Evolutionary conservation across 345 rosid genomes (phyloP).

Genomic region (Moringa oleifera): DNA sequence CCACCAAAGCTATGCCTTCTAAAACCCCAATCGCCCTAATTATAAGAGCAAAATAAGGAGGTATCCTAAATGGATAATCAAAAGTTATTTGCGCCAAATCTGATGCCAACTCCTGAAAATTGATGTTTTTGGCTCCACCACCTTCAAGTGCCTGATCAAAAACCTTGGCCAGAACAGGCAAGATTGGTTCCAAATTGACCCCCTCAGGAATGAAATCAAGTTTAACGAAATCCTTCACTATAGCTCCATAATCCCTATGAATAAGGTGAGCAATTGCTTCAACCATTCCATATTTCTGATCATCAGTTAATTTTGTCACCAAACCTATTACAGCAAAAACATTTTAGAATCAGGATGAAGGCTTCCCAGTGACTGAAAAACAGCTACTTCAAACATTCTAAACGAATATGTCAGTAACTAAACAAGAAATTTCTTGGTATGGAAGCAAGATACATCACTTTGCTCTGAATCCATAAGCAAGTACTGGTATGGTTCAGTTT

Average conservation of each 20-base stretch:
- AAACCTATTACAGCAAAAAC: constrained; percentile 49
- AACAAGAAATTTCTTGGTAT: neutral
- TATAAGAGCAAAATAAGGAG: constrained; percentile 94
- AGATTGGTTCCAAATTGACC: constrained; percentile 87
- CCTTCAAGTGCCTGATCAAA: constrained; percentile 99
- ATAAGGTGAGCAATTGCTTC: constrained; percentile 98
- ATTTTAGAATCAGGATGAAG: constrained; percentile 13
- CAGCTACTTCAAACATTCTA: too few relatives aligned
- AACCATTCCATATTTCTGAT: constrained; percentile 97
- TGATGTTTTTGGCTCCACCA: constrained; percentile 88
- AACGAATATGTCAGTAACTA: neutral
- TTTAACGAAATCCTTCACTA: constrained; percentile 91
- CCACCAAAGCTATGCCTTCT: constrained; percentile 96
- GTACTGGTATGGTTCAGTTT: too few relatives aligned
- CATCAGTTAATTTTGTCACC: constrained; percentile 89
- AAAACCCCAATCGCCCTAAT: constrained; percentile 95
- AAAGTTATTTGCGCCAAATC: constrained; percentile 97
- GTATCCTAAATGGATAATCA: constrained; percentile 97
- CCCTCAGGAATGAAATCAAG: constrained; percentile 95
- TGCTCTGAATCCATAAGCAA: neutral
- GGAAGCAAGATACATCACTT: too few relatives aligned
- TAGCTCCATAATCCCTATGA: constrained; percentile 83
- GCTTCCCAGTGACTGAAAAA: neutral
- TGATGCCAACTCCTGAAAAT: constrained; percentile 93
- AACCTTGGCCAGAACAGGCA: constrained; percentile 93